Conservation (phyloP, 2,329 filamentous ascomycete genomes). For the Penicillium capsulatum region DNA sequence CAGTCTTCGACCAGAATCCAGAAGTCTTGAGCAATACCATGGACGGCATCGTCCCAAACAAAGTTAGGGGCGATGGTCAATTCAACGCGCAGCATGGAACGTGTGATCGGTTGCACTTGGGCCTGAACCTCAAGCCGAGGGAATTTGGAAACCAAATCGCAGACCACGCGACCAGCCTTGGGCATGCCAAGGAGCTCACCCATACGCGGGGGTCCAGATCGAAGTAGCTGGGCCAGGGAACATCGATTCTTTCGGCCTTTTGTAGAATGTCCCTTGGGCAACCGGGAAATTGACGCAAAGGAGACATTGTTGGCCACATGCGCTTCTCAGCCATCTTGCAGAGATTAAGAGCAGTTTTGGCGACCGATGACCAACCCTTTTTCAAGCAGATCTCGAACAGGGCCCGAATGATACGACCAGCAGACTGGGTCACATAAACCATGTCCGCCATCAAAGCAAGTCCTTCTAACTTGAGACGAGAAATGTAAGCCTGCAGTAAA, state of each 20-base stretch:
- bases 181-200: conserved; percentile 88
- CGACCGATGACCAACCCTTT: conserved; percentile 91
- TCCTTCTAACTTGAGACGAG: conserved; percentile 86
- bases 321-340: conserved; percentile 99
- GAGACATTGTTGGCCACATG: conserved; percentile 99
- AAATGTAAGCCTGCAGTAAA: conserved; percentile 92
- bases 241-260: conserved; percentile 91
- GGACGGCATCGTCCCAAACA: conserved; percentile 85
- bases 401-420: conserved; percentile 88
- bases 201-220: conserved; percentile 96
- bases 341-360: conserved; percentile 84
- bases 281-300: conserved; percentile 79
- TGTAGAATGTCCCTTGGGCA: conserved; percentile 82
- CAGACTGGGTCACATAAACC: conserved; percentile 97
- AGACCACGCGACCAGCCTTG: conserved; percentile 80
- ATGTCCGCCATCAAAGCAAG: conserved; percentile 96
- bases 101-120: conserved; percentile 88
- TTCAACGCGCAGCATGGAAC: conserved; percentile 86
- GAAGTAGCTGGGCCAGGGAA: conserved; percentile 90
- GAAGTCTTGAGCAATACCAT: conserved; percentile 85
- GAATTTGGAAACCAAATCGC: conserved; percentile 83
- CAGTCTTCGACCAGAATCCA: conserved; percentile 98
- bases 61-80: conserved; percentile 91
- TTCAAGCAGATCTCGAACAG: conserved; percentile 97
- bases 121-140: conserved; percentile 89